Evolutionary conservation across 768 basidiomycete genomes (phyloP), one percentile per base, ranked within the genome.

Genomic region (Boletales sp.): DNA sequence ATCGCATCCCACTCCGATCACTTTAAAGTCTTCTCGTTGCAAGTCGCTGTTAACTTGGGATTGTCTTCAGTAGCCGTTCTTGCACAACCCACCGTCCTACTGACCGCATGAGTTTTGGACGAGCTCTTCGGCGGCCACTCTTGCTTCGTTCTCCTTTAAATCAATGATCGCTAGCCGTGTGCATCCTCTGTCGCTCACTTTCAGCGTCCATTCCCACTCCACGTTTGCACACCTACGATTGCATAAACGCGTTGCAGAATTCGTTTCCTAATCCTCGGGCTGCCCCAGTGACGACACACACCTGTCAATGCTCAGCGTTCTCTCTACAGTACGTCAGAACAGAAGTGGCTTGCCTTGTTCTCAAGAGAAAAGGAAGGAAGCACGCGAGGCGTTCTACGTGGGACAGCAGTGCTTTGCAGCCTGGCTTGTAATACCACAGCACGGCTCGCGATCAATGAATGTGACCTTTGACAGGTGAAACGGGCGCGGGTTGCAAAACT

Each of bases 211-310:
- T 31, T 31, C 34, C 8, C 30, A 12, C 17, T n/a, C 43, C 39
- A 43, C 35, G 38, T 18, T 5, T 40, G 40, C 31, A 38, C 24
- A 53, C 48, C 35, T 36, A 49, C 48, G 40, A 27, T 9, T 40
- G 40, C 27, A 94, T 61, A 68, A 97, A 94, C 12, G 93, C 93
- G 40, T 84, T 80, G 65, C 92, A 94, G 65, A 97, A 92, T 67
- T 92, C 86, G 56, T 87, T 79, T 8, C 95, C 95, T 40, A 98
- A 73, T 8, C 95, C 95, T 60, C 89, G 79, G 12, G 94, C 95
- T 47, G 86, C 95, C 40, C 95, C 95, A 35, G 95, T 98, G 44
- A 98, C 84, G 59, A 94, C 73, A 71, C 90, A 91, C 47, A 93
- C 92, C 85, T 95, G 62, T 8, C 32, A 53, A 48, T 27, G 8